These are phyloP conservation scores for Candida ulmi DNA, from an alignment of 805 yeast species.

Conservation along the genomic window DNA sequence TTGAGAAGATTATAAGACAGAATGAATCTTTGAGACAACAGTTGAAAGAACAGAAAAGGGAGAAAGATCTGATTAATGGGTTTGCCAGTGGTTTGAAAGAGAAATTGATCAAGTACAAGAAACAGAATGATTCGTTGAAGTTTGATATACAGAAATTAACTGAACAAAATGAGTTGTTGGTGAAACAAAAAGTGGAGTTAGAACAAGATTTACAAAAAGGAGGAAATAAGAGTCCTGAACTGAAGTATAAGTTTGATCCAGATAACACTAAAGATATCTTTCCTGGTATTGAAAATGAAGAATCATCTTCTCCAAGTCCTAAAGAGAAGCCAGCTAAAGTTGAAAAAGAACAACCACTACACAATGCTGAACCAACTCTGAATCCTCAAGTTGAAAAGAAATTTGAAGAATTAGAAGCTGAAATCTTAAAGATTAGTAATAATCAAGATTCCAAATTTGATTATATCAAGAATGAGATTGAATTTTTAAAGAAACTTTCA, in stretches of 20 bases:
- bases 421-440: slow-evolving; percentile 1
- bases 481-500: slow-evolving; percentile 15
- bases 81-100: slow-evolving; percentile 28
- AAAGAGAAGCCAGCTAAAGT: too few relatives aligned
- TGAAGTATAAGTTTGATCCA: slow-evolving; percentile 8
- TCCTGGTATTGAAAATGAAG: not conserved
- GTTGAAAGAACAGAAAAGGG: slow-evolving; percentile 25
- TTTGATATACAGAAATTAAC: slow-evolving; percentile 7
- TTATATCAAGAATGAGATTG: slow-evolving; percentile 16
- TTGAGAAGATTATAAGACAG: slow-evolving; percentile 31
- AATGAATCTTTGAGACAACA: slow-evolving; percentile 29
- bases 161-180: slow-evolving; percentile 8
- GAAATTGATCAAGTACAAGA: slow-evolving; percentile 31
- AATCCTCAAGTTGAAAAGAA: slow-evolving; percentile 1
- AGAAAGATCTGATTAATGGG: slow-evolving; percentile 25
- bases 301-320: too few relatives aligned
- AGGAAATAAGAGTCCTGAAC: not conserved
- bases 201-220: not conserved
- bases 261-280: slow-evolving; percentile 15
- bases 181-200: slow-evolving; percentile 7
- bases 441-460: slow-evolving; percentile 13
- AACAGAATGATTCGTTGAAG: slow-evolving; percentile 23
- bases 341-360: too few relatives aligned
- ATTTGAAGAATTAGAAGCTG: not conserved
- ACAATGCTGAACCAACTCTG: too few relatives aligned